Base-by-base conservation (phyloP, 2,329 filamentous ascomycete species). In the Elsinoe arachidis region DNA sequence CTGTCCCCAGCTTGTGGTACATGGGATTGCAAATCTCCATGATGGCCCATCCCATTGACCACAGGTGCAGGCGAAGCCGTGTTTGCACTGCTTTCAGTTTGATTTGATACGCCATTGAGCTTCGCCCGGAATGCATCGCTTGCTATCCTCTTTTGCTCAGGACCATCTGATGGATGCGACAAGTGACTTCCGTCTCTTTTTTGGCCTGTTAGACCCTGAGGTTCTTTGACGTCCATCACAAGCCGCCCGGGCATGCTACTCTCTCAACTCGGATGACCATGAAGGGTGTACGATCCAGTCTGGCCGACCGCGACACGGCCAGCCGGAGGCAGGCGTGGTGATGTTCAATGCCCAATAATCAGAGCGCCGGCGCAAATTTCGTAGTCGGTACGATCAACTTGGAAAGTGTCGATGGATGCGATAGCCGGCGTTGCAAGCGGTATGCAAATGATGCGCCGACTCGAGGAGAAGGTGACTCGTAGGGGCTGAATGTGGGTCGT, bases 231-330 rank as follows among this genome's bases (percentile, higher is more conserved):
- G 63, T 76, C 72, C 76, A 78, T 78, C 63, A 70, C 70, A 67
- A 76, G 67, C 64, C 75, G 67, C 63, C 76, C 76, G 63, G 75
- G 75, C 76, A 78, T 78, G 67, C 62, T 72, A 43, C 19, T 30
- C 33, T 46, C 41, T 14, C 41, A n/a, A 12, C 14, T 34, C n/a
- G 38, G 26, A 35, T 47, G 14, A 46, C 23, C 54, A 56, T 56
- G 38, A 56, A 56, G 43, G 43, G 33, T 35, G 33, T 17, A 9
- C n/a, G 17, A 14, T 19, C 12, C 9, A 26, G n/a, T 46, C 38
- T 46, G 54, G 43, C 54, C 43, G 54, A 56, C 54, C 54, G 54
- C 21, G 10, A 26, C 6, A 49, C 54, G 54, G 54, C 54, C 54
- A 56, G 54, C 54, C 54, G 38, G 41, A 38, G 23, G 30, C n/a